Conservation (phyloP, 2,329 filamentous ascomycete genomes). For the Macroventuria anomochaeta region DNA sequence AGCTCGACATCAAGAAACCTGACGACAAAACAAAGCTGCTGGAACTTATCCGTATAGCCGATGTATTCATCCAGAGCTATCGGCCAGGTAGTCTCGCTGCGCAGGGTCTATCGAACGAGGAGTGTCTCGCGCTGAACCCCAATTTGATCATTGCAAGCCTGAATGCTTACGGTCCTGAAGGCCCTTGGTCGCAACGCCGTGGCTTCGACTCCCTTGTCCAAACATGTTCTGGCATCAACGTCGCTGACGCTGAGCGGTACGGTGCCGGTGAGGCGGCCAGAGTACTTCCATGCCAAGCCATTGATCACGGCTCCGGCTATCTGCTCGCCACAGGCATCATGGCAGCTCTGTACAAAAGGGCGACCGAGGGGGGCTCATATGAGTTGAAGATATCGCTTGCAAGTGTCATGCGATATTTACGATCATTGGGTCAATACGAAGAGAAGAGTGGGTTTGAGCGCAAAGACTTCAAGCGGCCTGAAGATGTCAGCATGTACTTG, state of each 20-base stretch:
- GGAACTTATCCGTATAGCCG: conserved; percentile 56
- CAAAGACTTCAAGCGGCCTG: conserved; percentile 39
- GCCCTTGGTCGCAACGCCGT: conserved; percentile 56
- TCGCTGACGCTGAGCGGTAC: conserved; percentile 60
- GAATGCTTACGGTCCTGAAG: conserved; percentile 59
- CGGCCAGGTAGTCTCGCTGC: conserved; percentile 56
- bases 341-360: conserved; percentile 59
- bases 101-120: conserved; percentile 51
- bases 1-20: conserved; percentile 56
- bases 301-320: conserved; percentile 64
- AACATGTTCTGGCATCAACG: conserved; percentile 63
- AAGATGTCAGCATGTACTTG: conserved; percentile 47
- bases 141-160: conserved; percentile 60
- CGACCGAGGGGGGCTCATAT: conserved; percentile 56
- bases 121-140: conserved; percentile 51
- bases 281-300: conserved; percentile 60
- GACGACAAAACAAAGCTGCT: conserved; percentile 51
- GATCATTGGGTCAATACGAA: conserved; percentile 60
- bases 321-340: conserved; percentile 61
- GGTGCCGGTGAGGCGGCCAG: conserved; percentile 51
- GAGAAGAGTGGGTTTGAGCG: conserved; percentile 54
- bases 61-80: conserved; percentile 63
- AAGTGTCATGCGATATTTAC: conserved; percentile 62
- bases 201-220: conserved; percentile 65
- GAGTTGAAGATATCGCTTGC: conserved; percentile 63